Evolutionary conservation across 2,329 filamentous ascomycete genomes (phyloP).

Genomic region (Aspergillus hiratsukae): DNA sequence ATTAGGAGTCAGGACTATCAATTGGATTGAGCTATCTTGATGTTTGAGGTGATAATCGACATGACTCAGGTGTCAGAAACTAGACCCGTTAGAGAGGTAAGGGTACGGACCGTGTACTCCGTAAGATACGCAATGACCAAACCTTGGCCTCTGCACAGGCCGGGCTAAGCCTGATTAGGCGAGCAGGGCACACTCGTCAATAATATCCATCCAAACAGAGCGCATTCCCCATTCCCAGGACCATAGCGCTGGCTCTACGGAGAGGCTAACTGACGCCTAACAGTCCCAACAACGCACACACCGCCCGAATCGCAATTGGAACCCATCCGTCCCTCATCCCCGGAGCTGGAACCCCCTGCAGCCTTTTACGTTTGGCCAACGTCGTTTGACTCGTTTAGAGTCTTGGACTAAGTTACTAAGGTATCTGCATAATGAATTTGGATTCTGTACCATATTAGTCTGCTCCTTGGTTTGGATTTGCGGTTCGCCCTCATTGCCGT

Average conservation of each 20-base stretch:
- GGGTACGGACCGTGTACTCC: not conserved
- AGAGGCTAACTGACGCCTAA: not conserved
- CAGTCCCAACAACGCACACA: slow-evolving; percentile 7
- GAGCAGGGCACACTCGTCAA: not conserved
- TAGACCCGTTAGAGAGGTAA: too few relatives aligned
- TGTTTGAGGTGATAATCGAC: not conserved
- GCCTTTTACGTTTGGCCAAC: not conserved
- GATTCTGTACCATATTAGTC: not conserved
- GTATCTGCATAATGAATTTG: not conserved
- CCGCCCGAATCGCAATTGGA: slow-evolving; percentile 2
- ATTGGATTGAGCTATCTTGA: not conserved
- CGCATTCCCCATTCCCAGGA: not conserved
- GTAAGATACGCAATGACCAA: not conserved
- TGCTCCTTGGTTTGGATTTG: not conserved
- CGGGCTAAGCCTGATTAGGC: not conserved
- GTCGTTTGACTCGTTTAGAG: not conserved
- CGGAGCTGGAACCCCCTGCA: slow-evolving; percentile 16
- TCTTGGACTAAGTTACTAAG: not conserved
- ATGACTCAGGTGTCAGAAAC: not conserved
- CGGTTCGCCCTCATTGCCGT: not conserved
- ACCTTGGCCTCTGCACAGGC: not conserved
- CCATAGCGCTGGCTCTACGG: not conserved
- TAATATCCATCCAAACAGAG: not conserved
- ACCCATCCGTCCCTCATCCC: slow-evolving; percentile 16
- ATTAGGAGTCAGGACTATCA: not conserved